Evolutionary conservation across 2,329 filamentous ascomycete species (phyloP), one percentile per base, ranked within the genome.

Genomic region (Canariomyces notabilis): DNA sequence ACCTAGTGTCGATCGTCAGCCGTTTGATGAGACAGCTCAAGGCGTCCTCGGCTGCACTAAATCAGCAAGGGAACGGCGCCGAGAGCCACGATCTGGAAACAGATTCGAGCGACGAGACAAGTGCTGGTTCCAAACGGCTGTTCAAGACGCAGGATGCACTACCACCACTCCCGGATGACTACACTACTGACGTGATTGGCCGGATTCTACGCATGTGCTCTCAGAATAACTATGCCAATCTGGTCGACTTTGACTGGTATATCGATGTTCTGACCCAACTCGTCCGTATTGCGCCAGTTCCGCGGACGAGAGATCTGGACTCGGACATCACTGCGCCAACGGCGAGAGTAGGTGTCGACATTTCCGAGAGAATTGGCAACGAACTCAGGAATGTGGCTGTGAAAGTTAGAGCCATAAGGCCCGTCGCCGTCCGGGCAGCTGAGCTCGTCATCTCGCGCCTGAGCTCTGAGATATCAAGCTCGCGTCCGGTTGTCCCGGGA

Each of bases 181-280:
- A 97, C 64, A 83, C 83, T 42, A 72, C 83, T 31, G 87, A 87
- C 57, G 88, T 96, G 16, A 88, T 97, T 42, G 77, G 78, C 46
- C 80, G 87, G 49, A 89, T 97, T 50, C 65, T 97, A 9, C 81
- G 83, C 50, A 95, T 98, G 81, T 97, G 91, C 64, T 87, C 89
- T 7, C 82, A 83, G 54, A 85, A 90, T 54, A 95, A 89, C 51
- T 98, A 97, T 64, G 77, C 79, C 32, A 88, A 89, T 60, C 74
- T 98, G 38, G 71, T 77, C 42, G 91, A 98, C 62, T 98, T 98
- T 64, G 91, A 96, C 56, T 98, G 93, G 93, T 97, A 97, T 64
- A 85, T 97, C 55, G 87, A 93, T 55, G 80, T 95, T 21, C 71
- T 98, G 22, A 85, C 88, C 5, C 89, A 95, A 61, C 76, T 98